Evolutionary conservation across 306 rosid genomes (phyloP).

Genomic region (Quercus engelmannii): DNA sequence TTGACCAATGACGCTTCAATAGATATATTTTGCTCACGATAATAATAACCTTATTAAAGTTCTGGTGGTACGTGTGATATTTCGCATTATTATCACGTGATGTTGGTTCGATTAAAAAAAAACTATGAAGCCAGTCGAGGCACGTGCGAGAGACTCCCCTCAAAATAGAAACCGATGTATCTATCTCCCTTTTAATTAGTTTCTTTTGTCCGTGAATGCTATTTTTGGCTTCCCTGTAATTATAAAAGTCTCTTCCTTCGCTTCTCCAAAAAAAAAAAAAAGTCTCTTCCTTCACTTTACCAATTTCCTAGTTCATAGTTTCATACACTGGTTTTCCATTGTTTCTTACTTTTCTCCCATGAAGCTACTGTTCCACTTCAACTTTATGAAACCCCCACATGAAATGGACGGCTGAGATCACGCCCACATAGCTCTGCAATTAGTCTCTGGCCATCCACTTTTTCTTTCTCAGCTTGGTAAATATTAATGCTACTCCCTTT

Average conservation of each 20-base stretch:
- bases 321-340: not conserved
- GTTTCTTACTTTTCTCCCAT: not conserved
- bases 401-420: slow-evolving; percentile 21
- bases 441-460: slow-evolving; percentile 13
- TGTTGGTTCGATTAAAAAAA: no score
- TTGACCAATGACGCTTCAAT: no score
- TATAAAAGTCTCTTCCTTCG: not conserved
- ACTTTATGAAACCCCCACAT: slow-evolving; percentile 3
- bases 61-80: no score
- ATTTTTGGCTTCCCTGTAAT: not conserved
- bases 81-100: accelerated
- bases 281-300: not conserved
- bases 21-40: no score
- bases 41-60: no score
- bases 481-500: not conserved
- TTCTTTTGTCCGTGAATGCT: slow-evolving; percentile 44
- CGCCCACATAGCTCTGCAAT: slow-evolving; percentile 14
- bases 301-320: not conserved
- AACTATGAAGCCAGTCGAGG: not conserved
- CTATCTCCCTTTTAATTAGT: not conserved
- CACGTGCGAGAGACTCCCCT: slow-evolving; percentile 23
- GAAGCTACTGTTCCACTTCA: slow-evolving; percentile 1
- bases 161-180: not conserved
- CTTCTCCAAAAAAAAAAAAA: not conserved
- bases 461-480: slow-evolving; percentile 31